Evolutionary conservation across 2,329 filamentous ascomycete genomes (phyloP), one percentile per base, ranked within the genome.

Genomic region (Aureobasidium mangrovei): DNA sequence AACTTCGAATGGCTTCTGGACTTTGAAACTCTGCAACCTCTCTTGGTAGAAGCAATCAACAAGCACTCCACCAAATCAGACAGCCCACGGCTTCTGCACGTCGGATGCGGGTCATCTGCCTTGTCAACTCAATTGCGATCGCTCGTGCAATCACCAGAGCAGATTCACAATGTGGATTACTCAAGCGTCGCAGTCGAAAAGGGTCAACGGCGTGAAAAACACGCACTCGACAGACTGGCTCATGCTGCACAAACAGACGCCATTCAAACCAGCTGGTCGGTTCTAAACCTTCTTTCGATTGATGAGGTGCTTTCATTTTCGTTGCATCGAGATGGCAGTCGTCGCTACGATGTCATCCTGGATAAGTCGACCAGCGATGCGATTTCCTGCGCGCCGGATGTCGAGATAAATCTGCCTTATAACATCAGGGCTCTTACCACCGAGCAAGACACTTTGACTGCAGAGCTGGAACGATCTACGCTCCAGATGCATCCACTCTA

Each of bases 311-410:
- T 36, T 10, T 6, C 9, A 8, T 31, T 44, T 12, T 8, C 7
- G 3, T 8, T 9, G 0, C 10, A 3, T 3, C 18, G 40, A 18
- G 7, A 10, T 40, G 40, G 8, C 1, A 8, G 7, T 36, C 29
- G 24, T 4, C 6, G 5, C 4, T 53, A 44, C 8, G 49, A 53
- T 44, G 8, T 44, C 9, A 44, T 53, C 2, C 6, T 53, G 4
- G 49, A 53, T 7, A 53, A 53, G 12, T 53, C 49, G 9, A 53
- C 49, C 3, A 43, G 38, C 2, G 49, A 53, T 33, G 49, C 49
- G 1, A 53, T 53, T 5, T 44, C 49, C 1, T 53, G 49, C n/a
- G 39, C 40, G 4, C 29, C 32, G 3, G 49, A 53, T 28, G 40
- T 53, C 2, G 3, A n/a, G 2, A 6, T 53, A 7, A 24, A 12